Conservation (phyloP, 805 yeast genomes). For the Candida bentonensis region DNA sequence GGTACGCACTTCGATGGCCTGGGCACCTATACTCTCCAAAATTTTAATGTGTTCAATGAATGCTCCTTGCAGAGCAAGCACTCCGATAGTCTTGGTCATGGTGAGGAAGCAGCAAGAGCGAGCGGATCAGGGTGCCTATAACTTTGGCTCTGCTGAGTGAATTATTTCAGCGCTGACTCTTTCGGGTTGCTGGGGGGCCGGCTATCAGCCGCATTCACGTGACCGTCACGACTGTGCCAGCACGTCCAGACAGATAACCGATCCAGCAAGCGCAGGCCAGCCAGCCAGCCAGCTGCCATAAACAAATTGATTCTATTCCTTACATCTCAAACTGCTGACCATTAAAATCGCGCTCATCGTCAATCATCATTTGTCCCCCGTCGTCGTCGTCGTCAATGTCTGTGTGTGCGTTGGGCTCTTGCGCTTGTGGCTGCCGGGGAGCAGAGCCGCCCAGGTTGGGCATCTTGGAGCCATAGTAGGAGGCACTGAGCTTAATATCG, state of each 20-base stretch:
- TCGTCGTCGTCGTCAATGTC: conserved; percentile 18
- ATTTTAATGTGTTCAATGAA: conserved; percentile 52
- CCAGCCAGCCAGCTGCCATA: too few species aligned
- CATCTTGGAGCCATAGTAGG: conserved; percentile 19
- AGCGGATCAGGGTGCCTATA: too few species aligned
- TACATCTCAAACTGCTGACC: conserved; percentile 72
- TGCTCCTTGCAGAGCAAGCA: conserved; percentile 69
- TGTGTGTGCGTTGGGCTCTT: conserved; percentile 9
- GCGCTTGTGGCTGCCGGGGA: conserved; percentile 14
- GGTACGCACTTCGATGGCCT: conserved; percentile 37
- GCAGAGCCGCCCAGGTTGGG: conserved; percentile 10
- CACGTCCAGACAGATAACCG: too few species aligned
- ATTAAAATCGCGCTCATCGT: conserved; percentile 56
- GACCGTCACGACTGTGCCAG: too few species aligned
- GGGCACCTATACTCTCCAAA: conserved; percentile 27
- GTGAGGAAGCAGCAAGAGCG: too few species aligned
- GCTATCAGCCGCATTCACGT: too few species aligned
- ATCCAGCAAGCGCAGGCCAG: too few species aligned
- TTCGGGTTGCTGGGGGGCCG: too few species aligned
- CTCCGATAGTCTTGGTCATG: conserved; percentile 33
- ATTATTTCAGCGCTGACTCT: too few species aligned
- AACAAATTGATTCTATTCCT: too few species aligned
- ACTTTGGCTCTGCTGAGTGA: too few species aligned
- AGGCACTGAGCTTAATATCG: conserved; percentile 20
- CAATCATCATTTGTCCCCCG: conserved; percentile 18